A percentile compares a stretch with the other conserved stretches of the same genome.
phyloP scores from a whole-genome alignment of 192 early-diverging fungal species.

The Coemansia furcata region DNA sequence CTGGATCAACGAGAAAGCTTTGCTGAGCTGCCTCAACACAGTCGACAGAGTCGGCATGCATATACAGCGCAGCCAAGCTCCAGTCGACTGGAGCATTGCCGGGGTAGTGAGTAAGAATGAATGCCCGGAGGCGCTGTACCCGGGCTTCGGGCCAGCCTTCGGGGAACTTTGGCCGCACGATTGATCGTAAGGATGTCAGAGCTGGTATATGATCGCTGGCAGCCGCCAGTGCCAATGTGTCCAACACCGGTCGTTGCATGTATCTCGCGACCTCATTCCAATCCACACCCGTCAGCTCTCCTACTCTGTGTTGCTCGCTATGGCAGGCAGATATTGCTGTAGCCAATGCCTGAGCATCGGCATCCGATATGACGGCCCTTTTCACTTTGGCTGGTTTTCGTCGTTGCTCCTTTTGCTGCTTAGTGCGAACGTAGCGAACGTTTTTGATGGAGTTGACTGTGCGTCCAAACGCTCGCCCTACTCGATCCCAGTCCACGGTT shows the following conservation, averaged over 20 bases:
- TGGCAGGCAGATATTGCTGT: background rate
- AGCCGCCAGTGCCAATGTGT: background rate
- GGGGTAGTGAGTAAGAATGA: background rate
- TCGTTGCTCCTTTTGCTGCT: background rate
- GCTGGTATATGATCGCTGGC: background rate
- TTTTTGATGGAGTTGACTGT: slow-evolving; percentile 1
- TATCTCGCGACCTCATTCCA: background rate
- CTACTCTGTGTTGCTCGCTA: background rate
- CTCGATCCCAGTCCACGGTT: slow-evolving; percentile 2
- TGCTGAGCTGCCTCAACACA: background rate
- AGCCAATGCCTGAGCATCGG: background rate
- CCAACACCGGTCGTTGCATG: background rate
- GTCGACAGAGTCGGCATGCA: background rate
- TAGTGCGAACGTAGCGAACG: background rate
- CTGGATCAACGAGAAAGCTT: background rate
- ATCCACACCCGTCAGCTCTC: background rate
- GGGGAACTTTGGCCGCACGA: background rate
- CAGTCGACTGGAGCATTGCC: background rate
- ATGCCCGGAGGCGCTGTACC: background rate
- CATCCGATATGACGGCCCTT: background rate
- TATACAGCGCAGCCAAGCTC: slow-evolving; percentile 1
- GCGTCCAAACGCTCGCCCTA: background rate
- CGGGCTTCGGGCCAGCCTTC: background rate
- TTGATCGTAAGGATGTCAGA: background rate
- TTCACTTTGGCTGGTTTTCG: background rate